Evolutionary conservation across 176 grass and related monocot species (phyloP).

Genomic region (Phoenix dactylifera): DNA sequence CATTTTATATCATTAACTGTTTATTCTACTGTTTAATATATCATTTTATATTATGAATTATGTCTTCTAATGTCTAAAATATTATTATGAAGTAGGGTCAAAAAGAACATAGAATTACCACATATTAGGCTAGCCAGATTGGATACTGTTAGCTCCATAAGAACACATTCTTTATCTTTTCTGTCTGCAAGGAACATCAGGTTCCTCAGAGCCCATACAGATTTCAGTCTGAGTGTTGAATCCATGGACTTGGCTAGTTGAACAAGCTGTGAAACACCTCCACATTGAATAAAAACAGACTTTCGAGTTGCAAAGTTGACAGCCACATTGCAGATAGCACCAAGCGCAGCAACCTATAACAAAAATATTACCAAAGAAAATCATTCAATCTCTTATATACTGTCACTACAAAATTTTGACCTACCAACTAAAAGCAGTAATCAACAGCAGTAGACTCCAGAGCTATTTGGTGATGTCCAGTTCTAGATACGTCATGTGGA

Average conservation of each 20-base stretch:
- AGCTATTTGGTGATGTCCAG: no score
- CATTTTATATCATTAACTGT: constrained; percentile 16
- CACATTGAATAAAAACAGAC: constrained; percentile 63
- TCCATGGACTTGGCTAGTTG: constrained; percentile 79
- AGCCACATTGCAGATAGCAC: constrained; percentile 85
- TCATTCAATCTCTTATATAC: no score
- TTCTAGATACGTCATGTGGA: no score
- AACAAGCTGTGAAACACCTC: constrained; percentile 62
- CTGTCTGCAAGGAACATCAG: constrained; percentile 81
- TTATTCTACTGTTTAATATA: constrained; percentile 4
- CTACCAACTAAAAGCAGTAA: no score
- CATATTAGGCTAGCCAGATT: constrained; percentile 76
- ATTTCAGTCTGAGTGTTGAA: constrained; percentile 72
- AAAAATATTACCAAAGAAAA: neutral
- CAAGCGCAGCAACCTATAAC: constrained; percentile 73
- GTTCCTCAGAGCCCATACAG: constrained; percentile 79
- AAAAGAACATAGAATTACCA: constrained; percentile 37
- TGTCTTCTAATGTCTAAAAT: constrained; percentile 3
- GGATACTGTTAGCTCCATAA: constrained; percentile 60
- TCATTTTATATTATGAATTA: constrained; percentile 12
- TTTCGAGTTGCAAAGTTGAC: constrained; percentile 73
- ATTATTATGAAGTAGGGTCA: no score
- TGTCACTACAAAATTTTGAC: no score
- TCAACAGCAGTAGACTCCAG: no score
- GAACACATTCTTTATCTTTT: constrained; percentile 75